phyloP scores from a whole-genome alignment of 345 rosid species.

The Pistacia atlantica region DNA sequence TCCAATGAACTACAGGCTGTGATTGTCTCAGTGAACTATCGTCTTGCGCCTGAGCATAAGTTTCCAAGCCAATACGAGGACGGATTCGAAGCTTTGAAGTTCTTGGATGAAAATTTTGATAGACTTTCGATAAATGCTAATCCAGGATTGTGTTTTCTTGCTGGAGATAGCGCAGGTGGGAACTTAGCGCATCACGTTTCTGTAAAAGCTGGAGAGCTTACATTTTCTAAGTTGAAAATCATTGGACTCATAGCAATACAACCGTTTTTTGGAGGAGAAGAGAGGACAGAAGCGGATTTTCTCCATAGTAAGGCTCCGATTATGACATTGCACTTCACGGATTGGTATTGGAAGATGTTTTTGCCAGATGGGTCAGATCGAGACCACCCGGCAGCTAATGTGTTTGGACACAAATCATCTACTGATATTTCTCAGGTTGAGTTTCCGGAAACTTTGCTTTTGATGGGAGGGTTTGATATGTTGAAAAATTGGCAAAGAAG shows the following conservation, averaged over 20 bases:
- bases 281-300: constrained; percentile 32
- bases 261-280: constrained; percentile 34
- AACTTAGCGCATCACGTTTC: constrained; percentile 42
- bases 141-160: constrained; percentile 13
- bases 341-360: constrained; percentile 36
- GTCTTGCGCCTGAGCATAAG: constrained; percentile 38
- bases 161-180: constrained; percentile 42
- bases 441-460: constrained; percentile 33
- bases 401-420: constrained; percentile 26
- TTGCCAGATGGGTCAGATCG: constrained; percentile 31
- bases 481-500: constrained; percentile 32
- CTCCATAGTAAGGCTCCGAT: not conserved
- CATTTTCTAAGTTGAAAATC: constrained; percentile 13
- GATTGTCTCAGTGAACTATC: constrained; percentile 36
- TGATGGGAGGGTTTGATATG: constrained; percentile 29
- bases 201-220: constrained; percentile 14
- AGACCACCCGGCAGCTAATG: constrained; percentile 6
- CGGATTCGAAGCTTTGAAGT: constrained; percentile 24
- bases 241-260: constrained; percentile 32
- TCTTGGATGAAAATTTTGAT: not conserved
- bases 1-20: constrained; percentile 17
- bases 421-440: constrained; percentile 14
- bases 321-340: constrained; percentile 22
- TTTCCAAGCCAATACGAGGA: constrained; percentile 37
- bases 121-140: not conserved